Evolutionary conservation across 345 rosid species (phyloP).

Genomic region (Garcia nutans): DNA sequence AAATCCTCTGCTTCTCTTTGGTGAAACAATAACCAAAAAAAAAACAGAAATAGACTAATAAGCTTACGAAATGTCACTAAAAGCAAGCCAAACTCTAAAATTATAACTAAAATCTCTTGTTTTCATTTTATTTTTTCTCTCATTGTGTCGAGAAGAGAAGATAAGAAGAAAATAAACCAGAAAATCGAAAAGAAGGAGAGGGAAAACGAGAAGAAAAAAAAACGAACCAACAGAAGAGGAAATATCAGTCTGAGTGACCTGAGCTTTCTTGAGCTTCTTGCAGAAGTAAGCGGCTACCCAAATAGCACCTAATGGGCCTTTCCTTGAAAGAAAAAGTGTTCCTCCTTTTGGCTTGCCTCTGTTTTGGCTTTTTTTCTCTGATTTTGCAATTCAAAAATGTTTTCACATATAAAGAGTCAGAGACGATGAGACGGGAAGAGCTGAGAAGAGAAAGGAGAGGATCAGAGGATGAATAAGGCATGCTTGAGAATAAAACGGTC

Average conservation of each 20-base stretch:
- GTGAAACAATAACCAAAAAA: neutral
- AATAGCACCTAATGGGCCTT: conserved; percentile 65
- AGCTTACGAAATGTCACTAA: neutral
- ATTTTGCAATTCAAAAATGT: conserved; percentile 1
- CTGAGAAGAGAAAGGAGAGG: neutral
- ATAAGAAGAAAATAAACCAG: neutral
- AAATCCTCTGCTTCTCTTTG: neutral
- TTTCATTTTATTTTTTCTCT: neutral
- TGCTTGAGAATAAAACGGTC: conserved; percentile 24
- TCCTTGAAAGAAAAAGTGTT: conserved; percentile 49
- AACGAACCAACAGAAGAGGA: conserved; percentile 74
- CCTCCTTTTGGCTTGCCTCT: neutral
- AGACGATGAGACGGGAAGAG: too few species aligned
- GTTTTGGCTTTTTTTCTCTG: neutral
- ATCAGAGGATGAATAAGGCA: too few species aligned
- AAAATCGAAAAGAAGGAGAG: conserved; percentile 6
- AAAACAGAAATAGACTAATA: neutral
- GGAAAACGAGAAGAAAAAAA: neutral
- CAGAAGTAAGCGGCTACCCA: conserved; percentile 87
- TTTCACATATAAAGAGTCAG: neutral
- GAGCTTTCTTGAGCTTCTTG: conserved; percentile 72
- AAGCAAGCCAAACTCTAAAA: neutral
- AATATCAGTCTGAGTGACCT: conserved; percentile 64
- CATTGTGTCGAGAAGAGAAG: conserved; percentile 5
- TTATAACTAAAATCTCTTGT: neutral